Evolutionary conservation across 2,329 filamentous ascomycete species (phyloP).

Genomic region (Talaromyces albobiverticillius): DNA sequence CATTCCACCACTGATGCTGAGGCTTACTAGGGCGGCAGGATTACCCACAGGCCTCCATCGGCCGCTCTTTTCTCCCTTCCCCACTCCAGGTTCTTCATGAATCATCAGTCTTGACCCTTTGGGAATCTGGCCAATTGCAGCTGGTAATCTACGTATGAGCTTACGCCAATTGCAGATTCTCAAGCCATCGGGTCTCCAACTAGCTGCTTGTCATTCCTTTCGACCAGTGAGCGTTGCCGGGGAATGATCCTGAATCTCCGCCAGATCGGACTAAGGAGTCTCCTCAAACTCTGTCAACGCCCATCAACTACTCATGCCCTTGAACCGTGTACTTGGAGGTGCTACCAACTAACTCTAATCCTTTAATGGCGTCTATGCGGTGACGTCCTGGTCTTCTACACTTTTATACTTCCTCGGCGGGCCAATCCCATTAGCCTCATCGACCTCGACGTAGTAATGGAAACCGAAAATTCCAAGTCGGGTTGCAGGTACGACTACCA

Average conservation of each 20-base stretch:
- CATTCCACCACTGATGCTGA: background rate
- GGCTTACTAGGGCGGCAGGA: background rate
- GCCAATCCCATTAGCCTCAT: too few relatives aligned
- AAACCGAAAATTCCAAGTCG: too few relatives aligned
- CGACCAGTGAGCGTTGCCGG: conserved; percentile 1
- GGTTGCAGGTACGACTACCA: background rate
- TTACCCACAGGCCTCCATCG: background rate
- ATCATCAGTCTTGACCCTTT: background rate
- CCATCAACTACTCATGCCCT: too few relatives aligned
- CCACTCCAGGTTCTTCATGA: background rate
- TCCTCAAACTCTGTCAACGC: background rate
- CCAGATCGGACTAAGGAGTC: conserved; percentile 1
- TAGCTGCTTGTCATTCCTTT: background rate
- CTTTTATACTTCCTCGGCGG: too few relatives aligned
- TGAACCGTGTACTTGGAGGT: too few relatives aligned
- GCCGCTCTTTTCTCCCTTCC: background rate
- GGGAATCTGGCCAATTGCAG: background rate
- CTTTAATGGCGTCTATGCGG: too few relatives aligned
- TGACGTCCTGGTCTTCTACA: too few relatives aligned
- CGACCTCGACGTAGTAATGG: too few relatives aligned
- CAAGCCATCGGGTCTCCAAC: background rate
- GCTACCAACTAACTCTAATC: too few relatives aligned
- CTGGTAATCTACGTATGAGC: background rate
- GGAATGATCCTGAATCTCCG: conserved; percentile 1
- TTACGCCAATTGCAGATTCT: conserved; percentile 7